These are phyloP conservation scores for Candida vaughaniae DNA, from an alignment of 805 yeast genomes.

Conservation along the genomic window DNA sequence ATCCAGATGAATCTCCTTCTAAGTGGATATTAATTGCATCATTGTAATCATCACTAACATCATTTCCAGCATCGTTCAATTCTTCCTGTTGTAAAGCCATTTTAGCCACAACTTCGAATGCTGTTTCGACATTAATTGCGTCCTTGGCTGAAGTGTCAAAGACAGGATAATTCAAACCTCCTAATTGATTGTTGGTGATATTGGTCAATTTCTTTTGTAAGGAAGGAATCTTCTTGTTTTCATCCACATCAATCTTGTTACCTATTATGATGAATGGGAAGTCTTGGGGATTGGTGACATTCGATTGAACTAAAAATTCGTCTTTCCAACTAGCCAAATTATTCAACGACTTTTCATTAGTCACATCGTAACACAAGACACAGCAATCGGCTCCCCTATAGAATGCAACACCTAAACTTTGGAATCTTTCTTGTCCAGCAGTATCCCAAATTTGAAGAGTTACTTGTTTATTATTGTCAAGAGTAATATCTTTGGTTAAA, in stretches of 20 bases:
- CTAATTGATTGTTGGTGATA: slow-evolving; percentile 49
- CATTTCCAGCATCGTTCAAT: slow-evolving; percentile 70
- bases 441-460: slow-evolving; percentile 96
- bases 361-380: slow-evolving; percentile 92
- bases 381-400: slow-evolving; percentile 98
- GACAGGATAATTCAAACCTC: slow-evolving; percentile 70
- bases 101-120: slow-evolving; percentile 93
- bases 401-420: slow-evolving; percentile 93
- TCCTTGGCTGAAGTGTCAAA: slow-evolving; percentile 98
- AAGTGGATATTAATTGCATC: slow-evolving; percentile 95
- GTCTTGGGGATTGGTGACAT: slow-evolving; percentile 88
- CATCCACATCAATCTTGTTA: slow-evolving; percentile 93
- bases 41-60: slow-evolving; percentile 75
- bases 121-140: slow-evolving; percentile 90
- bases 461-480: slow-evolving; percentile 83
- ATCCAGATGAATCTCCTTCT: slow-evolving; percentile 74
- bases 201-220: slow-evolving; percentile 51
- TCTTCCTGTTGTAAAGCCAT: slow-evolving; percentile 96
- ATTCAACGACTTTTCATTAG: slow-evolving; percentile 91
- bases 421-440: slow-evolving; percentile 98
- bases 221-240: slow-evolving; percentile 72
- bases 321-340: slow-evolving; percentile 90
- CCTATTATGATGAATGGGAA: slow-evolving; percentile 96
- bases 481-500: slow-evolving; percentile 81
- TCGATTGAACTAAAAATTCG: slow-evolving; percentile 91